These are phyloP conservation scores for Aspergillus sp. DNA, from an alignment of 2,329 filamentous ascomycete genomes.

Conservation along the genomic window DNA sequence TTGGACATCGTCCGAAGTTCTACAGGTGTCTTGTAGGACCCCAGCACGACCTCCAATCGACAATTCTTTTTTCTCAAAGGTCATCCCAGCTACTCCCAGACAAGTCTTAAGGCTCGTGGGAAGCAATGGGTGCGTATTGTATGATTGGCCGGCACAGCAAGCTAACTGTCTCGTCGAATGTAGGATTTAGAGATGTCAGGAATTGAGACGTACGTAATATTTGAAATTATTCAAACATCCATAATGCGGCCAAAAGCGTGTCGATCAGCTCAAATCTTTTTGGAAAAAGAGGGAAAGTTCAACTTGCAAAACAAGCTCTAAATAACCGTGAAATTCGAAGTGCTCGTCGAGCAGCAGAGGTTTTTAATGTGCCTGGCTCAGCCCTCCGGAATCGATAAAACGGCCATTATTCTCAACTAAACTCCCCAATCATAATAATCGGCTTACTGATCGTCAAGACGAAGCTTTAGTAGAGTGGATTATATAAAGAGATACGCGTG, in stretches of 20 bases:
- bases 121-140: no score
- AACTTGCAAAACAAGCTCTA: background rate
- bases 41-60: no score
- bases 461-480: conserved; percentile 11
- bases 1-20: no score
- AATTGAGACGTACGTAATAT: background rate
- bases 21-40: no score
- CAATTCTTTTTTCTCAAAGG: no score
- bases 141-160: no score
- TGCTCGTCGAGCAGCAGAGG: conserved; percentile 2
- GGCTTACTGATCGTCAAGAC: conserved; percentile 5
- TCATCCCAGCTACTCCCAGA: no score
- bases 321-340: background rate
- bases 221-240: conserved; percentile 8
- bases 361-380: conserved; percentile 5
- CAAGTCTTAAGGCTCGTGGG: no score
- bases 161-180: no score
- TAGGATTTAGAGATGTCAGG: no score
- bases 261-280: background rate
- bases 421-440: background rate
- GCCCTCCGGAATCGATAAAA: background rate
- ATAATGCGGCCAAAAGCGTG: conserved; percentile 7
- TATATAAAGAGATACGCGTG: conserved; percentile 2
- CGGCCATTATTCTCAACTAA: background rate
- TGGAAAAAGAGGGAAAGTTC: conserved; percentile 3